Base-by-base conservation (phyloP, 164 flowering plant species). In the Brasenia schreberi region DNA sequence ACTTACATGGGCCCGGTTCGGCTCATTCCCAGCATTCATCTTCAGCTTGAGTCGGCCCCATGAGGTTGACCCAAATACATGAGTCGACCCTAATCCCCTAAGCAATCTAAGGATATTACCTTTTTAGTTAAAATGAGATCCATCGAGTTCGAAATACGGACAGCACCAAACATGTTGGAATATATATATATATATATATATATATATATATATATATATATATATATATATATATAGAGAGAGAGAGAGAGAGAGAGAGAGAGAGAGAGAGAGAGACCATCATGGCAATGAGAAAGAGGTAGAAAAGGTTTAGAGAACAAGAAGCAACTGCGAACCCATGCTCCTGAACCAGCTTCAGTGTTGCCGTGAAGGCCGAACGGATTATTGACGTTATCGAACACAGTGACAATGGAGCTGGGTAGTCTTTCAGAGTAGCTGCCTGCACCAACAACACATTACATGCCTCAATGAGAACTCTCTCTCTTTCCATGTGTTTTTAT, bases 361-460 rank as follows among this genome's bases (percentile, higher is more conserved):
- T n/a, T 4, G 45, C 68, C 0, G 90, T 82, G 14, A 79, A 44
- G 39, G 83, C 0, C 63, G 75, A 79, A 11, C 97, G 97, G 0
- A 90, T 70, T 18, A 88, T 67, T 7, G 92, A 83, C 39, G 89
- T 85, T 39, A 80, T 65, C 0, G 89, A 81, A 61, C 85, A 79
- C 27, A 93, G 42, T 0, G 96, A 81, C 19, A 90, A 74, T 0
- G 98, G 97, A 2, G 98, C 98, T 5, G 98, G 96, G 68, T 90
- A 87, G 18, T 86, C 87, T 2, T 68, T 71, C 77, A 93, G 66
- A 16, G 92, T 80, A 6, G 77, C 43, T 0, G 98, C 96, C 98
- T 90, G 79, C 53, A 45, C 4, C 53, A 45, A 45, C 27, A 23
- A 23, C 27, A 23, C 27, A 23, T 0, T 23, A 23, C 27, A 23